These are phyloP conservation scores for Tylopilus felleus DNA, from an alignment of 768 basidiomycete genomes.

Conservation along the genomic window DNA sequence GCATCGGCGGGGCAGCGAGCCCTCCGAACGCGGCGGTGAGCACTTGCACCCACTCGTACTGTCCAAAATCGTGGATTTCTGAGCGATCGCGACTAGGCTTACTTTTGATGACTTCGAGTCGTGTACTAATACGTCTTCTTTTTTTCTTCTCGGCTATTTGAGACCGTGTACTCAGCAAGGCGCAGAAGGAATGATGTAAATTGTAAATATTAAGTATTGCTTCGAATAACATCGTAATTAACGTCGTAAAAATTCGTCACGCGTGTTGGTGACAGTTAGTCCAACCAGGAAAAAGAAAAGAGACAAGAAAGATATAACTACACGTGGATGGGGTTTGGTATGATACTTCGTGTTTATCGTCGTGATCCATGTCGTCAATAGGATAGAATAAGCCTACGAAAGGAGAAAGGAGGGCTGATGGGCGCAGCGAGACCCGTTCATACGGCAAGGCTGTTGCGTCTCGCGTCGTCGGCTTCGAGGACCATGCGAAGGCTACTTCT, in stretches of 20 bases:
- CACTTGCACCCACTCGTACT: not conserved
- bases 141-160: not conserved
- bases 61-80: not conserved
- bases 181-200: not conserved
- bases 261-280: slow-evolving; percentile 4
- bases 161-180: not conserved
- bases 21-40: slow-evolving; percentile 70
- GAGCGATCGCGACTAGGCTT: not conserved
- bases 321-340: slow-evolving; percentile 20
- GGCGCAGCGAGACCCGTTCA: slow-evolving; percentile 10
- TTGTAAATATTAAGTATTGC: slow-evolving; percentile 16
- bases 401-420: not conserved
- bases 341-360: slow-evolving; percentile 12
- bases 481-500: slow-evolving; percentile 31
- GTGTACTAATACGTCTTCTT: not conserved
- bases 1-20: slow-evolving; percentile 66
- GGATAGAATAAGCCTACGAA: slow-evolving; percentile 34
- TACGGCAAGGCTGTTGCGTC: slow-evolving; percentile 67
- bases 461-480: slow-evolving; percentile 47
- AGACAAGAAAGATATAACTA: slow-evolving; percentile 26
- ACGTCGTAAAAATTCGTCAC: slow-evolving; percentile 27
- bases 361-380: slow-evolving; percentile 29
- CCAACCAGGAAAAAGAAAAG: not conserved
- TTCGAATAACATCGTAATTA: slow-evolving; percentile 22
- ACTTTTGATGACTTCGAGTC: not conserved